These are phyloP conservation scores for Bassia scoparia DNA, from an alignment of 148 eudicot species.

Conservation along the genomic window DNA sequence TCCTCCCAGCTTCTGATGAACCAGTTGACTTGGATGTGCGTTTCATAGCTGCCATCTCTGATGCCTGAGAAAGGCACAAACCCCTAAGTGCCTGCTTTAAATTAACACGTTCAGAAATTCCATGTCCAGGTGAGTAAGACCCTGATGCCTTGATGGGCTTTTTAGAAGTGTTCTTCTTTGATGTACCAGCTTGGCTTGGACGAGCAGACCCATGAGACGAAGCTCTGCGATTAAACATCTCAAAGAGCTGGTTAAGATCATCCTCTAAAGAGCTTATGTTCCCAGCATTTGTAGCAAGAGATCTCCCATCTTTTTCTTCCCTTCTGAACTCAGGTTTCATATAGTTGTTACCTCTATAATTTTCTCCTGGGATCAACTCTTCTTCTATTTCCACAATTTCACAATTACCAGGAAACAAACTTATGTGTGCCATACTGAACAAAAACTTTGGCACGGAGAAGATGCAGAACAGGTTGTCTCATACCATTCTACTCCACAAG, in stretches of 20 bases:
- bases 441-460: constrained; percentile 13
- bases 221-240: constrained; percentile 55
- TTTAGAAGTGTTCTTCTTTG: constrained; percentile 59
- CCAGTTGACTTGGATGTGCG: constrained; percentile 49
- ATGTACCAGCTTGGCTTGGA: constrained; percentile 34
- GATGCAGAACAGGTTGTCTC: constrained; percentile 10
- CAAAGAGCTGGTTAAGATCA: constrained; percentile 88
- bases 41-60: constrained; percentile 85
- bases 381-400: constrained; percentile 72
- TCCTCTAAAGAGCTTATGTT: constrained; percentile 54
- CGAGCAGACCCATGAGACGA: constrained; percentile 42
- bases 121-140: constrained; percentile 55
- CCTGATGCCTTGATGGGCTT: constrained; percentile 48
- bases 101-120: constrained; percentile 70
- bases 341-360: constrained; percentile 29
- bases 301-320: constrained; percentile 41
- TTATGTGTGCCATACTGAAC: constrained; percentile 39
- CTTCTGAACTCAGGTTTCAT: constrained; percentile 27
- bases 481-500: constrained; percentile 8
- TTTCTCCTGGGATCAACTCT: constrained; percentile 37
- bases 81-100: constrained; percentile 90
- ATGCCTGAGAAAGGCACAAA: constrained; percentile 88
- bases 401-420: constrained; percentile 47
- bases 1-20: constrained; percentile 64
- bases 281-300: constrained; percentile 47